These are phyloP conservation scores for Diaporthe eres DNA, from an alignment of 2,329 filamentous ascomycete species.

Conservation along the genomic window DNA sequence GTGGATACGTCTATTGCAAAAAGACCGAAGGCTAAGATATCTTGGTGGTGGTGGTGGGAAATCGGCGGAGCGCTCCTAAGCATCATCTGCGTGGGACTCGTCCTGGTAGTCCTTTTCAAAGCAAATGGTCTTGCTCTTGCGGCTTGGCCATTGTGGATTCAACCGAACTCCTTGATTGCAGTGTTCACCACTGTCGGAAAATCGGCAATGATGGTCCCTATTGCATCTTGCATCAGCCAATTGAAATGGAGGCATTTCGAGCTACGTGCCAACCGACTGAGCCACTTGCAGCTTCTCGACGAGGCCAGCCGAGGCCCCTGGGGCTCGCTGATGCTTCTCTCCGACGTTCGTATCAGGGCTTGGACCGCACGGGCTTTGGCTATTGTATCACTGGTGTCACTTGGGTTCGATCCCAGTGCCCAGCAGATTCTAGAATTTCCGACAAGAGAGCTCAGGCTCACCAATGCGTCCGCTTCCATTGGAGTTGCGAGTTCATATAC, in stretches of 20 bases:
- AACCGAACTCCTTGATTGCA: constrained; percentile 44
- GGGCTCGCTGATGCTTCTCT: constrained; percentile 42
- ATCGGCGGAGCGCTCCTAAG: constrained; percentile 34
- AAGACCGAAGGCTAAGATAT: neutral
- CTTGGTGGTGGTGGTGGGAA: constrained; percentile 41
- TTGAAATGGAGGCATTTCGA: constrained; percentile 46
- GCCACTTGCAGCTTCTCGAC: constrained; percentile 46
- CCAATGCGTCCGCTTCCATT: constrained; percentile 4
- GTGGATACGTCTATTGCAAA: neutral
- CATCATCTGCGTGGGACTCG: constrained; percentile 30
- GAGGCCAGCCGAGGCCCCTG: constrained; percentile 47
- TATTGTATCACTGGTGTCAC: constrained; percentile 39
- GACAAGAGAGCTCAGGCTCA: neutral
- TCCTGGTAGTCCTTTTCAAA: constrained; percentile 32
- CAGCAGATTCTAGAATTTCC: constrained; percentile 44
- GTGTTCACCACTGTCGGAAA: constrained; percentile 44
- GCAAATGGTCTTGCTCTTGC: constrained; percentile 22
- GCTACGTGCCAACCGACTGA: constrained; percentile 27
- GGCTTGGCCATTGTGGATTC: constrained; percentile 28
- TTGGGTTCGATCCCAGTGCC: constrained; percentile 43
- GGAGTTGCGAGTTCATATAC: constrained; percentile 30
- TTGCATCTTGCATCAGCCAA: constrained; percentile 45
- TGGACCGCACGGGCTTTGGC: constrained; percentile 35
- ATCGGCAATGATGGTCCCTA: constrained; percentile 43
- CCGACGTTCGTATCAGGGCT: constrained; percentile 10